phyloP scores from a whole-genome alignment of 1,284 basidiomycete genomes.

The Leccinum pachyderme region DNA sequence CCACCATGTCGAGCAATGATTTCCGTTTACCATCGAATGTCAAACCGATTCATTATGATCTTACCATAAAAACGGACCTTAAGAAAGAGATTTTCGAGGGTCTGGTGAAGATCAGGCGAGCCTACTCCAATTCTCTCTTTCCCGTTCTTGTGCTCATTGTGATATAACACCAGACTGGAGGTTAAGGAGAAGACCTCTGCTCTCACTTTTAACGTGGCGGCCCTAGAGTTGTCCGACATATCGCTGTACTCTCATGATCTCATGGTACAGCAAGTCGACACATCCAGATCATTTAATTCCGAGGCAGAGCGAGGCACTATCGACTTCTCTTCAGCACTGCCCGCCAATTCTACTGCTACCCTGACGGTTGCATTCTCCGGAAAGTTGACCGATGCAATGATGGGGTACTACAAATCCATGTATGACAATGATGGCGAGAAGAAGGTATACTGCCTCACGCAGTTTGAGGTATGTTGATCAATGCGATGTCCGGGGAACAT shows the following conservation, averaged over 20 bases:
- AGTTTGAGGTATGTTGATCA: conserved; percentile 61
- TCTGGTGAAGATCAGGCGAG: conserved; percentile 70
- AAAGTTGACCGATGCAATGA: conserved; percentile 65
- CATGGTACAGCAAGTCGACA: conserved; percentile 51
- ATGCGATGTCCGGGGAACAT: neutral
- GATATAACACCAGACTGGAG: conserved; percentile 55
- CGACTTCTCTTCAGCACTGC: conserved; percentile 52
- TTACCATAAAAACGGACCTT: conserved; percentile 85
- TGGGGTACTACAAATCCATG: conserved; percentile 68
- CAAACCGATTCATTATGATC: conserved; percentile 79
- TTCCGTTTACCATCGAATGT: conserved; percentile 79
- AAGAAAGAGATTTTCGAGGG: conserved; percentile 74
- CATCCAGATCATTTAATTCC: conserved; percentile 53
- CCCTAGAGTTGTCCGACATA: conserved; percentile 68
- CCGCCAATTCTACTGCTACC: conserved; percentile 62
- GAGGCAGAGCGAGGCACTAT: conserved; percentile 66
- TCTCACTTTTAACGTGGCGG: conserved; percentile 73
- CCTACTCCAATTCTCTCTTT: conserved; percentile 5
- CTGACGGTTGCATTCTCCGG: conserved; percentile 64
- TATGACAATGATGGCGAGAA: conserved; percentile 57
- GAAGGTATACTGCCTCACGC: conserved; percentile 76
- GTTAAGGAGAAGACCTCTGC: conserved; percentile 64
- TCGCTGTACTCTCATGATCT: conserved; percentile 61
- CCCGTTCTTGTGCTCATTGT: conserved; percentile 7
- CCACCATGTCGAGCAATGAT: conserved; percentile 28